These are phyloP conservation scores for Talaromyces verruculosus DNA, from an alignment of 2,329 filamentous ascomycete genomes.

Conservation along the genomic window DNA sequence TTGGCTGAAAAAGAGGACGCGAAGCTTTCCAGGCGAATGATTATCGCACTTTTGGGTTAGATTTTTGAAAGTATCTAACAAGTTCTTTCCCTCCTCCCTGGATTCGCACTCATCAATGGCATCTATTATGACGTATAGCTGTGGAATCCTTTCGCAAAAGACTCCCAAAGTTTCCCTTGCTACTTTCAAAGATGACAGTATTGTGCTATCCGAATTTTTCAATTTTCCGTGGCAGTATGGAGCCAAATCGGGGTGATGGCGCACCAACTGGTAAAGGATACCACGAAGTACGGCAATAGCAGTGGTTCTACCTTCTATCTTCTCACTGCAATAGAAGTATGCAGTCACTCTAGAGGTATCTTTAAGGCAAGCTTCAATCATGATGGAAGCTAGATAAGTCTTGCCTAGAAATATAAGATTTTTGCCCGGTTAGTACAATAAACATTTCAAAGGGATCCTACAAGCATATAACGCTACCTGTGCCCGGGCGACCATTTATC, in stretches of 20 bases:
- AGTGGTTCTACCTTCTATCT: conserved; percentile 5
- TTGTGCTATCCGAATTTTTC: conserved; percentile 2
- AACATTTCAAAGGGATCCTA: not conserved
- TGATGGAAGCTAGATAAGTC: conserved; percentile 11
- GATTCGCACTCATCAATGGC: conserved; percentile 12
- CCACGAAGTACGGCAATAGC: conserved; percentile 8
- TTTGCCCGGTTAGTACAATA: not conserved
- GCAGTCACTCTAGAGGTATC: not conserved
- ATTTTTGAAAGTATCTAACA: conserved; percentile 1
- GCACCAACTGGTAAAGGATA: conserved; percentile 7
- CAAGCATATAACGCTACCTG: not conserved
- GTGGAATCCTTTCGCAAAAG: conserved; percentile 3
- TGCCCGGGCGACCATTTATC: conserved; percentile 10
- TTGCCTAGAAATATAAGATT: conserved; percentile 5
- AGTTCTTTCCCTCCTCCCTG: not conserved
- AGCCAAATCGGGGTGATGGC: not conserved
- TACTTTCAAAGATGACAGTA: not conserved
- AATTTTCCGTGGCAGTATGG: conserved; percentile 12
- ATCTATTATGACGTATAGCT: conserved; percentile 13
- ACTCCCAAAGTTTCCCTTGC: not conserved
- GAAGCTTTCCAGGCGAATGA: conserved; percentile 2
- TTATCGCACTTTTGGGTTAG: not conserved
- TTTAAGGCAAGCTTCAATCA: conserved; percentile 9
- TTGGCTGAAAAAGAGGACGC: conserved; percentile 12
- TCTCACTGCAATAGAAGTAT: conserved; percentile 11